Evolutionary conservation across 2,329 filamentous ascomycete species (phyloP).

Genomic region (Bertia moriformis): DNA sequence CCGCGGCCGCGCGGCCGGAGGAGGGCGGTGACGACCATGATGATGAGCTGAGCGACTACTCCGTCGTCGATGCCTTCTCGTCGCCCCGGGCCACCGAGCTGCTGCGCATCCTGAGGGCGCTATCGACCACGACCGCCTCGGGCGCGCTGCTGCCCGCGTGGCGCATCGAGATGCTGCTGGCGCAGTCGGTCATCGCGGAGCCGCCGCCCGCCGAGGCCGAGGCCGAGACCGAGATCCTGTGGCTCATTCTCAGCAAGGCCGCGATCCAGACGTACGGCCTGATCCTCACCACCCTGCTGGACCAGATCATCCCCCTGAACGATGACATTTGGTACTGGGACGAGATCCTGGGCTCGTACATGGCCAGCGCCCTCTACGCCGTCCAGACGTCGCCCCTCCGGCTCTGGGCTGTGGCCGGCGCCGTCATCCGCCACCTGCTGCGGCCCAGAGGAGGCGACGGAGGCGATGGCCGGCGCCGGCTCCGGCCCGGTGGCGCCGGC

Average conservation of each 20-base stretch:
- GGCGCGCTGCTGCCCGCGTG: constrained; percentile 43
- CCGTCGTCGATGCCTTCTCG: constrained; percentile 12
- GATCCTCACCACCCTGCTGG: constrained; percentile 61
- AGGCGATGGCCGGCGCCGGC: constrained; percentile 12
- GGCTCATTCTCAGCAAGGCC: constrained; percentile 81
- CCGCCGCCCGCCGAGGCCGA: constrained; percentile 19
- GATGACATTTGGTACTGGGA: constrained; percentile 96
- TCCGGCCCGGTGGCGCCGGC: constrained; percentile 11
- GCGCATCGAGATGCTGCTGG: constrained; percentile 46
- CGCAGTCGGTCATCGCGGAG: constrained; percentile 42
- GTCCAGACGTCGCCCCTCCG: constrained; percentile 70
- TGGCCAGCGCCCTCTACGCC: constrained; percentile 68
- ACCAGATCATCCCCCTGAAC: constrained; percentile 69
- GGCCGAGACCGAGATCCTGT: constrained; percentile 70
- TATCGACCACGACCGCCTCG: constrained; percentile 53
- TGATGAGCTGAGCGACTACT: constrained; percentile 11
- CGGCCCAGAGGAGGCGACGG: constrained; percentile 9
- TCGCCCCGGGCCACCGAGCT: constrained; percentile 44
- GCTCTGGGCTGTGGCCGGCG: constrained; percentile 57
- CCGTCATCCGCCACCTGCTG: constrained; percentile 57
- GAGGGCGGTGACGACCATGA: constrained; percentile 26
- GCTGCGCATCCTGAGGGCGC: constrained; percentile 50
- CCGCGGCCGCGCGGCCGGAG: constrained; percentile 14
- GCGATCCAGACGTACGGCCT: constrained; percentile 81
- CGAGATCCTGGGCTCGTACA: constrained; percentile 65